Base-by-base conservation (phyloP, 1,139 yeast species). In the Blastobotrys aristatus region DNA sequence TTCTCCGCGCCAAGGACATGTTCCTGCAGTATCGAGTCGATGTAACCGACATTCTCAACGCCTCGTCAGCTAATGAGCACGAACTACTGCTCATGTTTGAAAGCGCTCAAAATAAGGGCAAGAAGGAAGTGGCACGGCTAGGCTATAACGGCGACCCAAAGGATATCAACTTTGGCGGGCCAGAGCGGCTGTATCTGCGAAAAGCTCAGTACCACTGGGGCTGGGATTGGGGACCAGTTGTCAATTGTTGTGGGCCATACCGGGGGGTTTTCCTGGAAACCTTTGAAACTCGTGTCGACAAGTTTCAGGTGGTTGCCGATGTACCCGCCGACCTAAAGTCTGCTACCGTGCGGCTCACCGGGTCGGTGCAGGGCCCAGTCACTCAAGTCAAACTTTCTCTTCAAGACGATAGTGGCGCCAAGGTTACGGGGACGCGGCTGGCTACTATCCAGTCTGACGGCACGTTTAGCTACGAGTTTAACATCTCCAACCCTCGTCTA, bases 401-500 rank as follows among this genome's bases (percentile, higher is more conserved):
- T 7, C n/a, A 13, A 5, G 11, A 17, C 6, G 21, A 14, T 10
- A 7, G 16, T 31, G 21, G 13, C 13, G 21, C 7, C 5, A 27
- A 22, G 16, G 36, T 47, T 16, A 7, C 5, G 4, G 14, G 16
- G 14, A 21, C 32, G 7, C 31, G 7, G 14, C 29, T 21, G 11
- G 20, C 13, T 6, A 5, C n/a, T 10, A n/a, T 30, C 5, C n/a
- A 13, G 11, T 16, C 7, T 10, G 27, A 35, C 16, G 45, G 38
- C 36, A 27, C 35, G 33, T 40, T 29, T 18, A 13, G 13, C 2
- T 16, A 39, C 10, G 18, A n/a, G 4, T 13, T 47, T 5, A 22
- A 22, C 2, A 24, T 57, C 21, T 33, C 39, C 4, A 22, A 31
- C 2, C 63, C 74, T 0, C 46, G 62, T 21, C 59, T 73, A 39